Evolutionary conservation across 441 rosid genomes (phyloP), one percentile per base, ranked within the genome.

Genomic region (Pelargonium myrrhifolium): DNA sequence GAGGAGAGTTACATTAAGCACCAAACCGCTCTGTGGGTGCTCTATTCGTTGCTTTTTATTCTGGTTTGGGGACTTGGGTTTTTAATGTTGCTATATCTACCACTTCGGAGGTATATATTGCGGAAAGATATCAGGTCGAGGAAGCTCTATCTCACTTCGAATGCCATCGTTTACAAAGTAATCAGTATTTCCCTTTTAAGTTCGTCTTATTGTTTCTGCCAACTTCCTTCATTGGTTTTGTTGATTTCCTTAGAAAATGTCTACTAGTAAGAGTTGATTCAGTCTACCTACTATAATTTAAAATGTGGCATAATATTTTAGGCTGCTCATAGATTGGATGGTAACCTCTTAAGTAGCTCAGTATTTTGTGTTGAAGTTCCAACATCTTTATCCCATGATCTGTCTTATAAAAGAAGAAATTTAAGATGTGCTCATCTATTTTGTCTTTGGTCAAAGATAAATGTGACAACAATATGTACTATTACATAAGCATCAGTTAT

Each of bases 51-150:
- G 86, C 80, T 78, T 60, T 68, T 88, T 7, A 55, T 85, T 14
- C 60, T 86, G 75, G 93, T 85, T 72, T 87, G 87, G 89, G 90
- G 90, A 3, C 76, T 87, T 56, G 93, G 93, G 3, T 67, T 87
- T 22, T 75, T 87, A 80, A 87, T 87, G 93, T 80, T 87, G 20
- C 66, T 86, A 1, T 86, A 87, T 71, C 58, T 87, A 70, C 93
- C 90, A 0, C 79, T 87, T 4, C 81, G 90, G 68, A 80, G 91
- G 71, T 79, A 77, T 66, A 81, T 88, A 17, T 70, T 80, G 68
- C 78, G 91, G 37, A 81, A 74, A 72, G 93, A 88, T 65, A 82
- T 88, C 64, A 80, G 71, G 21, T 88, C 93, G 0, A 77, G 87
- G 74, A 82, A 84, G 81, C 88, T 88, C 39, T 86, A 81, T 76